phyloP scores from a whole-genome alignment of 139 green algal genomes.

The Dunaliella primolecta region DNA sequence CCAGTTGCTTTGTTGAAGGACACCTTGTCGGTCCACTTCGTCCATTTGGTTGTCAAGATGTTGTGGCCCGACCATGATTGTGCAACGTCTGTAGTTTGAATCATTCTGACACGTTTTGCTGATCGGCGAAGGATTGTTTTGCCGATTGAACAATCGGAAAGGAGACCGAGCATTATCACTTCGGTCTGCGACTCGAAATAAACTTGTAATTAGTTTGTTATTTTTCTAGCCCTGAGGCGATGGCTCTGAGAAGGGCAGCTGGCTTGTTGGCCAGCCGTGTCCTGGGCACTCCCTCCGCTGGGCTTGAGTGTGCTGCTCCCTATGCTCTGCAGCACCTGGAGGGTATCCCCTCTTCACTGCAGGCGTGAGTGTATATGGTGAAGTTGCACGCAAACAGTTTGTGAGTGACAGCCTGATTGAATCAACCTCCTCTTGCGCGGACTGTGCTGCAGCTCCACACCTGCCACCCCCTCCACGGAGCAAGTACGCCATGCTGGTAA shows the following conservation, averaged over 20 bases:
- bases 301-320: not conserved
- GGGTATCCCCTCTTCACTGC: not conserved
- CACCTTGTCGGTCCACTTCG: no score
- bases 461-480: not conserved
- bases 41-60: no score
- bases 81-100: no score
- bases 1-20: no score
- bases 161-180: no score
- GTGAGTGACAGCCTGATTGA: not conserved
- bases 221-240: no score
- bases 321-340: not conserved
- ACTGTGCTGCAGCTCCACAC: not conserved
- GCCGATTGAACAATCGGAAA: no score
- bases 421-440: not conserved
- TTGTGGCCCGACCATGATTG: no score
- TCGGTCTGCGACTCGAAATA: no score
- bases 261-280: not conserved
- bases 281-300: not conserved
- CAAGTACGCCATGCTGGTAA: constrained; percentile 54
- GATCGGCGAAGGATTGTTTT: no score
- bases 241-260: constrained; percentile 7
- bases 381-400: not conserved
- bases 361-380: not conserved
- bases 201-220: no score
- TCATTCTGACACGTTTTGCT: no score